Evolutionary conservation across 805 yeast species (phyloP), one percentile per base, ranked within the genome.

Genomic region (Wickerhamiella shivajii): DNA sequence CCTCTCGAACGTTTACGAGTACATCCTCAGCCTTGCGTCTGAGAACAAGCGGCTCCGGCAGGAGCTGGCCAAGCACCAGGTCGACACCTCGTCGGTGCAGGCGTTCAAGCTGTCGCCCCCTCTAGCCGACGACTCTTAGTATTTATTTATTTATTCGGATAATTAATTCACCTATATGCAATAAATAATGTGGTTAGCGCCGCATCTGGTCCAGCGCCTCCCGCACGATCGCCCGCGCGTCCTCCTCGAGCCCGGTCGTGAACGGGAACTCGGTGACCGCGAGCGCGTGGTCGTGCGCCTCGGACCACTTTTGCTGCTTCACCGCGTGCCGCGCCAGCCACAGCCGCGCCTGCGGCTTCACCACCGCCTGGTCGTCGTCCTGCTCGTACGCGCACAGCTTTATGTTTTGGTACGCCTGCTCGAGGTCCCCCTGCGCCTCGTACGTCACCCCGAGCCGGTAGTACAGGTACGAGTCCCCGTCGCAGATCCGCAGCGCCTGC

Each of bases 201-300:
- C n/a, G 21, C 15, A 31, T 17, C 24, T 23, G 45, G 64, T 66
- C 39, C 83, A 56, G 10, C 8, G 90, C 83, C 40, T 78, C 87
- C 46, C 84, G 63, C 0, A 87, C 80, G 20, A 85, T 76, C 0
- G 76, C 65, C 27, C 94, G 60, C 0, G 94, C 95, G 51, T 84
- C 95, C 46, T 84, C 95, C 13, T 84, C 71, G 47, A 79, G 92
- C 37, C 84, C 76, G n/a, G 77, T 69, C 18, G 87, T 92, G 34
- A 64, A 67, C 4, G 69, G 64, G 43, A 83, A 64, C 35, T 70
- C 67, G 1, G 18, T 18, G 7, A 36, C 23, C 5, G 19, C 25
- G 7, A 17, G 24, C 5, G 93, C 90, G 49, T 77, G 70, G 32
- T 65, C 69, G 40, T 74, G 74, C 0, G 95, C 93, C 36, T 60